A percentile compares a stretch with the other conserved stretches of the same genome.
Evolutionary conservation across 176 grass and related monocot genomes (phyloP).

Genomic region (Urochloa ruziziensis): DNA sequence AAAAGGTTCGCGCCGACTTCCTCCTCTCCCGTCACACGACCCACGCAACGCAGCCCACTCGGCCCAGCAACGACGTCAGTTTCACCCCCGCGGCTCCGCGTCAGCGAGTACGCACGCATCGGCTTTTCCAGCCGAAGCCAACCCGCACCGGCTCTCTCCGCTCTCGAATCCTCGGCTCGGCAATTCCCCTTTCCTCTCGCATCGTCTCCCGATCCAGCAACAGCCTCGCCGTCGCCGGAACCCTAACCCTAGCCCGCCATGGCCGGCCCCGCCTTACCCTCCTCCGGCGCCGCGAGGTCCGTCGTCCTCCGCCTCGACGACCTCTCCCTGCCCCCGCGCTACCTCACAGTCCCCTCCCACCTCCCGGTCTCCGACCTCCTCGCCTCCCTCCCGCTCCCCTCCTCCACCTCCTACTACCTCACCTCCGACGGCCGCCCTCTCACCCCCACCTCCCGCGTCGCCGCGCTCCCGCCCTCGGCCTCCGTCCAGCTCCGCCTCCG

Average conservation of each 20-base stretch:
- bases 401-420: constrained; percentile 59
- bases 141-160: neutral
- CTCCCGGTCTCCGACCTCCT: constrained; percentile 56
- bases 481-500: constrained; percentile 50
- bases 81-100: neutral
- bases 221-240: constrained; percentile 27
- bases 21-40: too few species aligned
- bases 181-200: neutral
- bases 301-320: constrained; percentile 50
- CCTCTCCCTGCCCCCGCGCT: constrained; percentile 35
- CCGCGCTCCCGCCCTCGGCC: constrained; percentile 25
- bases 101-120: neutral
- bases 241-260: constrained; percentile 47
- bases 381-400: constrained; percentile 31
- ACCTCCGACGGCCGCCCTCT: constrained; percentile 57
- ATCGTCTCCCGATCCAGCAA: neutral
- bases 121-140: neutral
- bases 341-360: constrained; percentile 44
- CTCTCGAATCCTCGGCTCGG: neutral
- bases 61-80: neutral
- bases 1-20: too few species aligned
- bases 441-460: constrained; percentile 5
- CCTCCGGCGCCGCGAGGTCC: neutral
- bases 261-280: neutral
- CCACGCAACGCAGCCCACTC: too few species aligned